Base-by-base conservation (phyloP, 345 rosid species). In the Angophora floribunda region DNA sequence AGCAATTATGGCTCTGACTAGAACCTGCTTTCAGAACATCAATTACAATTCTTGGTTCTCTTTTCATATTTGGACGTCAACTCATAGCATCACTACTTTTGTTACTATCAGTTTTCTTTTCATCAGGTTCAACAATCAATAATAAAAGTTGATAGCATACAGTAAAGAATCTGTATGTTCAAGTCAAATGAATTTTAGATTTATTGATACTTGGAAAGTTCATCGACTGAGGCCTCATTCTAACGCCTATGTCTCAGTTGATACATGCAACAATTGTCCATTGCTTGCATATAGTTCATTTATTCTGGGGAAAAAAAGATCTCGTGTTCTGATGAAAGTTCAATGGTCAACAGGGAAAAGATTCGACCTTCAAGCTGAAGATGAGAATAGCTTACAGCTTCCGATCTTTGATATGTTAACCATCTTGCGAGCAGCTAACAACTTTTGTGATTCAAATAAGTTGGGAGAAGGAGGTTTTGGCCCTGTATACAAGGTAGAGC, bases 401-500 rank as follows among this genome's bases (percentile, higher is more conserved):
- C 86, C 63, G 12, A 28, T 87, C 26, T 53, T 87, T n/a, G 51
- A 82, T 16, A 22, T 70, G 19, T 61, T 19, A 49, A 63, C 55
- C 36, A 70, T 87, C 22, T 22, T 13, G 5, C 24, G 22, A 9
- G 89, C 89, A 44, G 85, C 91, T 26, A 19, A 61, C 61, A 85
- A 89, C 50, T 89, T 87, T 32, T 52, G 28, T 22, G 3, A 3
- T 22, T 44, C 57, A 61, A 70, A 87, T 19, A 87, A 85, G 80
- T 67, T 85, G 6, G 87, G 91, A 19, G 49, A 87, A 28, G 86
- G 87, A 4, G 59, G 88, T 49, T 89, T 89, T 55, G 88, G 88
- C 9, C 88, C 86, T 3, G 78, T 49, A 45, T 82, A 57, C 32
- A 70, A 36, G 89, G 78, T 80, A 52, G 10, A 55, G 9, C 30